Percentiles rank a stretch among this genome's conserved stretches.
These are phyloP conservation scores for Agastache rugosa DNA, from an alignment of 257 asterid species.

Conservation along the genomic window DNA sequence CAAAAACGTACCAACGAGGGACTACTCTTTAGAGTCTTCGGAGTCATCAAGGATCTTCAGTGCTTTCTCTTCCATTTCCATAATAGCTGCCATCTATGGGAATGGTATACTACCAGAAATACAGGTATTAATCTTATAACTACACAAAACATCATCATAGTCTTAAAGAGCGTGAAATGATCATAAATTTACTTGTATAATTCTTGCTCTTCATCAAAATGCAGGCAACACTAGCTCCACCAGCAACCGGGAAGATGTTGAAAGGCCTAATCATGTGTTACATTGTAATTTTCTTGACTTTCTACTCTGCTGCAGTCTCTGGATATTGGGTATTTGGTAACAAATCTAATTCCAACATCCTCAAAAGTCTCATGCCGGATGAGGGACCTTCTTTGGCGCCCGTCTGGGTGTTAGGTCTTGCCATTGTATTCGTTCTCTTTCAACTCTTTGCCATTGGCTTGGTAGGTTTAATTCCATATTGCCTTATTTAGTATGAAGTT, in stretches of 20 bases:
- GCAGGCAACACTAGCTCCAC: constrained; percentile 98
- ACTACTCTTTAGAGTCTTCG: constrained; percentile 77
- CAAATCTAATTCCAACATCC: constrained; percentile 73
- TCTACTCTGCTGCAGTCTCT: constrained; percentile 83
- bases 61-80: constrained; percentile 89
- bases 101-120: constrained; percentile 96
- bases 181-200: not conserved
- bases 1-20: constrained; percentile 71
- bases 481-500: not conserved
- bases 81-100: constrained; percentile 94
- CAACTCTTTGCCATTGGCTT: constrained; percentile 91
- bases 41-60: constrained; percentile 62
- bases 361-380: constrained; percentile 78
- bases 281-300: constrained; percentile 70
- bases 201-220: constrained; percentile 4
- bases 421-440: constrained; percentile 63
- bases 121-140: constrained; percentile 52
- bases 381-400: constrained; percentile 81
- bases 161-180: not conserved
- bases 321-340: constrained; percentile 96
- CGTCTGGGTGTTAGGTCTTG: constrained; percentile 71
- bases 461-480: constrained; percentile 45
- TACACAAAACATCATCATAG: not conserved
- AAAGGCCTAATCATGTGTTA: constrained; percentile 94
- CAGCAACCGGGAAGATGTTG: constrained; percentile 91